Conservation (phyloP, 805 yeast species). For the Schwanniomyces vanrijiae region DNA sequence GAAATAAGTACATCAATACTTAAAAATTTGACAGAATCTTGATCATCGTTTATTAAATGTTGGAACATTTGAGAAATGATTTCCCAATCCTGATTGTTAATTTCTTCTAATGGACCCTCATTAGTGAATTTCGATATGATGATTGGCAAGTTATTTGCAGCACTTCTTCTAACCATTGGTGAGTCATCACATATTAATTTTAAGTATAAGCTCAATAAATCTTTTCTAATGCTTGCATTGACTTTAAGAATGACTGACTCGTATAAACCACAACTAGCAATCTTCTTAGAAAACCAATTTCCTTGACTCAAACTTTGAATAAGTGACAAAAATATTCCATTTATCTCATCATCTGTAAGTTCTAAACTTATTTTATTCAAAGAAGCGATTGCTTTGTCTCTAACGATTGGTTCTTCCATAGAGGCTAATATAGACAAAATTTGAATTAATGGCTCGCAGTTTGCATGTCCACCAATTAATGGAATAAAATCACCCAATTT, state of each 20-base stretch:
- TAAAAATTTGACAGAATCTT: constrained; percentile 91
- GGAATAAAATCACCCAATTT: constrained; percentile 88
- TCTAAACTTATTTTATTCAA: constrained; percentile 68
- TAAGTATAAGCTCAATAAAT: constrained; percentile 64
- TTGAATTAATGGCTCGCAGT: constrained; percentile 53
- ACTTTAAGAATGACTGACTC: constrained; percentile 66
- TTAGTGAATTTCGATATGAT: constrained; percentile 56
- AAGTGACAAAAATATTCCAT: constrained; percentile 68
- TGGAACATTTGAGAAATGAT: constrained; percentile 80
- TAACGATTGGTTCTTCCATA: constrained; percentile 93
- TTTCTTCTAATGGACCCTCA: constrained; percentile 24
- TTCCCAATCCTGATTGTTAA: constrained; percentile 70
- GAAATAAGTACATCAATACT: constrained; percentile 86
- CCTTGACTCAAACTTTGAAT: constrained; percentile 78
- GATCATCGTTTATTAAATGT: constrained; percentile 75
- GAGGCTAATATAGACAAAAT: constrained; percentile 83
- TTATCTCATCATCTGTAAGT: constrained; percentile 62
- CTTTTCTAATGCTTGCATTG: constrained; percentile 52
- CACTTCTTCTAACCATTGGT: constrained; percentile 97
- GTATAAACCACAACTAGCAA: constrained; percentile 88
- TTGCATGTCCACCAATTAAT: constrained; percentile 73
- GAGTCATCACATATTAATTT: constrained; percentile 85
- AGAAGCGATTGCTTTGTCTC: constrained; percentile 91
- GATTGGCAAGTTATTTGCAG: constrained; percentile 80
- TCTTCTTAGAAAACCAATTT: constrained; percentile 92